Evolutionary conservation across 257 asterid species (phyloP).

Genomic region (Jacaranda copaia): DNA sequence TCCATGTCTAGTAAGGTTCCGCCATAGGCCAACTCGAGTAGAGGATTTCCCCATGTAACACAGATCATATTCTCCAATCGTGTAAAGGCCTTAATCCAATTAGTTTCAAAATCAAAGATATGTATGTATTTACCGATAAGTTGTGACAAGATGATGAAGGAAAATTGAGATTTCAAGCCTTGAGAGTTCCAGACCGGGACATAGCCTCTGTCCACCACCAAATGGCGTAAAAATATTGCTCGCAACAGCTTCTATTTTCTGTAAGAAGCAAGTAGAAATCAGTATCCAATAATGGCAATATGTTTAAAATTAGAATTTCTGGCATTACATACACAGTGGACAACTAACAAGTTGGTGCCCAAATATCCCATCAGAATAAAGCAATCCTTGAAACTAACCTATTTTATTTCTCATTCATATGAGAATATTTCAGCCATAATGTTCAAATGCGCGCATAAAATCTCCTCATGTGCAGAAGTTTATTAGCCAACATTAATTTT

Average conservation of each 20-base stretch:
- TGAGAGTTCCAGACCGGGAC: slow-evolving; percentile 93
- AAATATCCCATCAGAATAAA: slow-evolving; percentile 13
- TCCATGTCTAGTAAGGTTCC: too few relatives aligned
- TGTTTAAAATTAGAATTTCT: background rate
- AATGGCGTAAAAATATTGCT: slow-evolving; percentile 84
- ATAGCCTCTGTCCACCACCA: slow-evolving; percentile 98
- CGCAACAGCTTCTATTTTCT: slow-evolving; percentile 57
- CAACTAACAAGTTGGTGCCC: slow-evolving; percentile 9
- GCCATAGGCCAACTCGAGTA: too few relatives aligned
- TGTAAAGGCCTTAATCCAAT: too few relatives aligned
- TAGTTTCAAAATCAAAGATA: background rate
- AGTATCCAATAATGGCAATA: background rate
- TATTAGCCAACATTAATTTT: slow-evolving; percentile 16
- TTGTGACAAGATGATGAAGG: slow-evolving; percentile 87
- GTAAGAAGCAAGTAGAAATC: slow-evolving; percentile 8
- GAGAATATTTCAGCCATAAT: background rate
- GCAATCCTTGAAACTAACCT: background rate
- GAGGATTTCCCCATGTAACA: too few relatives aligned
- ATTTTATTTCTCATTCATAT: background rate
- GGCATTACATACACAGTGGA: slow-evolving; percentile 6
- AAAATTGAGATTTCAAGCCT: slow-evolving; percentile 90
- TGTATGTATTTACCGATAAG: slow-evolving; percentile 61
- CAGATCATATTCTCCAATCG: too few relatives aligned
- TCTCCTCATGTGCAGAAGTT: slow-evolving; percentile 7
- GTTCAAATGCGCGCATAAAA: slow-evolving; percentile 1